A percentile compares a stretch with the other conserved stretches of the same genome.
phyloP scores from a whole-genome alignment of 345 rosid genomes.

The Melastoma malabathricum region DNA sequence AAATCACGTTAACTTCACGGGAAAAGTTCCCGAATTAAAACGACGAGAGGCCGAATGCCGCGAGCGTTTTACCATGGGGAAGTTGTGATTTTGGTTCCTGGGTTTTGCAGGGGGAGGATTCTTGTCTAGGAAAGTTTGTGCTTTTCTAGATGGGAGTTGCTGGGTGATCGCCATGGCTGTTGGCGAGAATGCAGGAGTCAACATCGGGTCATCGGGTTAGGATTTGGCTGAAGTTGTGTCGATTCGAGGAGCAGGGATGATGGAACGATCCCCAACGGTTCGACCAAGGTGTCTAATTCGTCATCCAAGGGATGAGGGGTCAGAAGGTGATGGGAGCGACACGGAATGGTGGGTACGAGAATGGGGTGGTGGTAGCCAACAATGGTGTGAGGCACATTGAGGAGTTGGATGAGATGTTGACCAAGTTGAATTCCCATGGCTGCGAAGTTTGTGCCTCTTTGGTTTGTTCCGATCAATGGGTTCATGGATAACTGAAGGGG shows the following conservation, averaged over 20 bases:
- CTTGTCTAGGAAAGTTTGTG: not conserved
- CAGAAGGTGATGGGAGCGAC: slow-evolving; percentile 11
- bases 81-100: no score
- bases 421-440: slow-evolving; percentile 96
- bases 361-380: slow-evolving; percentile 6
- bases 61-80: no score
- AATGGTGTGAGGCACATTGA: slow-evolving; percentile 38
- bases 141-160: not conserved
- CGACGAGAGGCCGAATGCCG: no score
- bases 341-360: slow-evolving; percentile 20
- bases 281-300: slow-evolving; percentile 8
- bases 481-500: slow-evolving; percentile 27
- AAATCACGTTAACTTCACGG: no score
- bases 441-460: slow-evolving; percentile 86
- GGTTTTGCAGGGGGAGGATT: not conserved
- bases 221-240: slow-evolving; percentile 39
- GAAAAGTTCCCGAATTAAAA: no score
- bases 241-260: slow-evolving; percentile 2
- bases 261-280: no score
- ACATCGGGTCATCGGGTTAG: slow-evolving; percentile 50
- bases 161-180: slow-evolving; percentile 64
- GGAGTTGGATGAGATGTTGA: slow-evolving; percentile 62
- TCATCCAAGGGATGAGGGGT: slow-evolving; percentile 3
- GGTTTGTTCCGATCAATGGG: slow-evolving; percentile 26
- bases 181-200: slow-evolving; percentile 78